Base-by-base conservation (phyloP, 768 basidiomycete species). In the Boletus vermiculosoides region DNA sequence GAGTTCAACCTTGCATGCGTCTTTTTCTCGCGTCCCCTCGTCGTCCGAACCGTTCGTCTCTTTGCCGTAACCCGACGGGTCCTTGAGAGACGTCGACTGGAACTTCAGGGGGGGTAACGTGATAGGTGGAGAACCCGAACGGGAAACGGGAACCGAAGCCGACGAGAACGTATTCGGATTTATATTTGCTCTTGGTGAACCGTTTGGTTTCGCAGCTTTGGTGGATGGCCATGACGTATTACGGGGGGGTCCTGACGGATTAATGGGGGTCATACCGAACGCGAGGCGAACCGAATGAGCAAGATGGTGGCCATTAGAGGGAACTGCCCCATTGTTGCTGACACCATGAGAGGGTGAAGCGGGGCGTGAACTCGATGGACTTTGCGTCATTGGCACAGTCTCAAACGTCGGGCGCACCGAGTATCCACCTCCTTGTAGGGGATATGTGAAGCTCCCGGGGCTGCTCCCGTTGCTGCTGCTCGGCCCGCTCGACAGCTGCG, bases 221-320 rank as follows among this genome's bases (percentile, higher is more conserved):
- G 69, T 53, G 56, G 67, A 73, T 57, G 73, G 71, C 70, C 74
- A 76, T 20, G 78, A 73, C 22, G 73, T 72, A 55, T 76, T 80
- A 34, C 73, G 71, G 39, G 75, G 72, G 4, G 69, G 60, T 30
- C 60, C 64, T 8, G 61, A 57, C 20, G 67, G 57, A 51, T 81
- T 80, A 39, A 93, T 92, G 0, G 91, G 92, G 7, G 93, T 94
- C 90, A 94, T 95, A 4, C 90, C 92, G 61, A 97, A 97, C 47
- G 93, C 94, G 33, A 87, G 78, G 39, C 90, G 85, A 23, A 96
- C 88, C 0, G 88, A 90, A 66, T 92, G 89, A 5, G 90, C 91
- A 37, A 95, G 81, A 66, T 90, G 85, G 57, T 83, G 80, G 56
- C 85, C 82, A 39, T 74, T 75, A 30, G 69, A 62, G 23, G 67